Evolutionary conservation across 2,329 filamentous ascomycete genomes (phyloP), one percentile per base, ranked within the genome.

Genomic region (Epichloe sp.): DNA sequence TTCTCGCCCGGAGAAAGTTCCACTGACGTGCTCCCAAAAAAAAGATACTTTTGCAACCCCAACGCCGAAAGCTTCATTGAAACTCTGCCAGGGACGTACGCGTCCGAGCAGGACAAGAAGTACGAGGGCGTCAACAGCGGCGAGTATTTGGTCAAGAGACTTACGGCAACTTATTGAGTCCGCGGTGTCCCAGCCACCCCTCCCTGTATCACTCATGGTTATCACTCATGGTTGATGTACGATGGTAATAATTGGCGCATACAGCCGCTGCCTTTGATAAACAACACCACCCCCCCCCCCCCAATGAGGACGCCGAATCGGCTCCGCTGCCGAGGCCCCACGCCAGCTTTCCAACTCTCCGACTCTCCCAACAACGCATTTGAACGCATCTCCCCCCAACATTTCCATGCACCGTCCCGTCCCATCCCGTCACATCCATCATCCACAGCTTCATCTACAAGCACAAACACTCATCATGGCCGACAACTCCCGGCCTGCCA

Each of bases 11-110:
- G 12, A 23, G 40, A 15, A 31, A 11, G 31, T 31, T 1, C 10
- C 31, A 31, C 31, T 47, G 17, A 44, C 43, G 15, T 35, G 2
- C 14, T 35, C 4, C 5, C 5, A 26, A 26, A 7, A 26, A 26
- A 26, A 7, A 79, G 76, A 3, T 94, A 94, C 69, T 94, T 95
- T 64, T 94, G 88, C 72, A 91, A 94, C 59, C 88, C 88, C 8
- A 89, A 94, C 62, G 85, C 80, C 63, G 78, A 86, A 54, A 78
- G 76, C 57, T 71, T 78, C 51, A 94, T 95, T 56, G 85, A 93
- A 58, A 86, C 83, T 1, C 79, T 95, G 44, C 88, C 88, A 0
- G 86, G 86, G 0, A 95, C 88, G 0, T 91, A 79, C 62, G 70
- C 66, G 1, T 63, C 65, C 3, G 75, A 84, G 54, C 69, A 71